Evolutionary conservation across 2,329 filamentous ascomycete genomes (phyloP), one percentile per base, ranked within the genome.

Genomic region (Sclerotinia minor): DNA sequence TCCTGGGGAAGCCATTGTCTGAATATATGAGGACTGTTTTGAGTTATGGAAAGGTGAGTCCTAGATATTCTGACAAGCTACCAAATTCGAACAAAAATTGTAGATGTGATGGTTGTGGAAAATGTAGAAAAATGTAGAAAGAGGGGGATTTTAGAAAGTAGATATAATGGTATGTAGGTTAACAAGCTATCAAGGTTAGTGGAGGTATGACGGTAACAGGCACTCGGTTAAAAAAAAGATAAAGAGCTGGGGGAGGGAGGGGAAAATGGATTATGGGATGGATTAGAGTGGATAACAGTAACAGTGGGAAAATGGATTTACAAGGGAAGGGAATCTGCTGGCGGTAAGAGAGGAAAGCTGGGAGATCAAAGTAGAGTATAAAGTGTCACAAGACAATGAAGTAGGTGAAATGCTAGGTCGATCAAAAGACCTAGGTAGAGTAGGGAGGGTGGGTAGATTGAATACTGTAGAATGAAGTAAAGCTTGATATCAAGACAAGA

Each of bases 1-100:
- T 70, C 79, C 78, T 64, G 71, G 71, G 67, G 77, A 75, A 71
- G 76, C 77, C 81, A 83, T 83, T 69, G 66, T 71, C 59, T 65
- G 66, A 68, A 57, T 49, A 50, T 54, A 53, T 55, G 64, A 38
- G 41, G 67, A 26, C 45, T 38, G 8, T 61, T 17, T 38, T 38
- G 15, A 15, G 7, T 15, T 38, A 38, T 38, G 1, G 19, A n/a
- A 35, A 26, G 26, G n/a, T n/a, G 11, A 26, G 45, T 38, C 21
- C 17, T 19, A 35, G 19, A 35, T 50, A 38, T 24, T 50, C 13
- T 7, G 5, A 61, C 44, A 49, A 19, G 15, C 2, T 26, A 26
- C 21, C n/a, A 26, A 24, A 61, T 15, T 19, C 21, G 45, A 7
- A 59, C n/a, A 2, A 24, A 21, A 5, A 1, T 50, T 61, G 47